A percentile compares a stretch with the other conserved stretches of the same genome.
Conservation (phyloP, 352 stramenopile species). For the Phytophthora cactorum region DNA sequence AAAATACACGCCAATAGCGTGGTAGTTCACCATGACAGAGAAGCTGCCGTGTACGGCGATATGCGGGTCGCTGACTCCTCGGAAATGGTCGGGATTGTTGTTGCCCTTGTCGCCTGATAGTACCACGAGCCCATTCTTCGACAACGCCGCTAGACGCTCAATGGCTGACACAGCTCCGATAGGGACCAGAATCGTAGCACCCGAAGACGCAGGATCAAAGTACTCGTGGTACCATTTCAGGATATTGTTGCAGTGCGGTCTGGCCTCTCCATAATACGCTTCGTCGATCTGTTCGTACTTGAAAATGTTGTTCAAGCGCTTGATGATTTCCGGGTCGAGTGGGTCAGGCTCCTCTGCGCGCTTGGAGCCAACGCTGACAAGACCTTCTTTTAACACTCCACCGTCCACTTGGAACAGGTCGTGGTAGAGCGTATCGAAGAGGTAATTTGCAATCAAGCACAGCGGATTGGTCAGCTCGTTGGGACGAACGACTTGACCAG, state of each 20-base stretch:
- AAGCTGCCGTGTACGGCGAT: constrained; percentile 96
- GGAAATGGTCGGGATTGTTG: constrained; percentile 93
- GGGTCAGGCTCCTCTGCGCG: constrained; percentile 72
- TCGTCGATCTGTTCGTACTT: constrained; percentile 85
- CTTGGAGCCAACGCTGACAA: constrained; percentile 89
- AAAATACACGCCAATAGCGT: constrained; percentile 93
- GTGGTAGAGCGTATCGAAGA: constrained; percentile 95
- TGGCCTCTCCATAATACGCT: constrained; percentile 80
- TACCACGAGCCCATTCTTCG: constrained; percentile 70
- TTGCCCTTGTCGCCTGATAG: constrained; percentile 95
- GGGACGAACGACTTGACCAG: constrained; percentile 55
- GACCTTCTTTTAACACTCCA: constrained; percentile 89
- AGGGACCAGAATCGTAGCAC: constrained; percentile 90
- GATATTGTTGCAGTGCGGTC: constrained; percentile 89
- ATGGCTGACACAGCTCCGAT: constrained; percentile 90
- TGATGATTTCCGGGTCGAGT: constrained; percentile 94
- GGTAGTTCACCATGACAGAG: constrained; percentile 97
- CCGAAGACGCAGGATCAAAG: constrained; percentile 59
- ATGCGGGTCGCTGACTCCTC: constrained; percentile 91
- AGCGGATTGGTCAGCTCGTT: constrained; percentile 85
- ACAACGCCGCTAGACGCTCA: constrained; percentile 68
- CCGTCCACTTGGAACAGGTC: constrained; percentile 91
- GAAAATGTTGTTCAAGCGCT: constrained; percentile 90
- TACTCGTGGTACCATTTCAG: constrained; percentile 92
- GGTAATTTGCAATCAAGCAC: constrained; percentile 93